Percentiles rank a stretch among this genome's conserved stretches.
phyloP scores from a whole-genome alignment of 495 filamentous ascomycete species.

The Physcia stellaris region DNA sequence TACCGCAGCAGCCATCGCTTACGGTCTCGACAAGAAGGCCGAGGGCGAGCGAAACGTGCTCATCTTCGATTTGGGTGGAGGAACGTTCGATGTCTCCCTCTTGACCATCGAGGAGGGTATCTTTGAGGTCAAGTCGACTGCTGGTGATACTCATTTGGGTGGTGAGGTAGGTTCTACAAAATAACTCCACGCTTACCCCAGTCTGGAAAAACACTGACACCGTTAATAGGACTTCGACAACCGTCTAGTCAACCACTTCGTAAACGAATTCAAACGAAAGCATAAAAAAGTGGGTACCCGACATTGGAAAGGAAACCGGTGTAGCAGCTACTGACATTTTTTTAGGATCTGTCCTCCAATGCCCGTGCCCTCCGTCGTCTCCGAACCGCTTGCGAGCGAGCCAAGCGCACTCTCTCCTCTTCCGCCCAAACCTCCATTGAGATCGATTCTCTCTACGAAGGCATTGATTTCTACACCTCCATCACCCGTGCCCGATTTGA shows the following conservation, averaged over 20 bases:
- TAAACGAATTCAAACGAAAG: constrained; percentile 84
- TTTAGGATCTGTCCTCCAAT: constrained; percentile 66
- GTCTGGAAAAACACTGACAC: too few species aligned
- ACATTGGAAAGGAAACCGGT: background rate
- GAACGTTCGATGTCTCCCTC: constrained; percentile 99
- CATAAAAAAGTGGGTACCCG: constrained; percentile 45
- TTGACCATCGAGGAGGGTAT: constrained; percentile 98
- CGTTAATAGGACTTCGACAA: constrained; percentile 99
- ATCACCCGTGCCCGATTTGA: constrained; percentile 99
- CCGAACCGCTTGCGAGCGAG: constrained; percentile 96
- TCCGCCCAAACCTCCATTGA: constrained; percentile 96
- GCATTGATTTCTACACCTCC: constrained; percentile 95
- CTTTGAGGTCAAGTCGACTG: constrained; percentile 97
- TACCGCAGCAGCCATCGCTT: constrained; percentile 91
- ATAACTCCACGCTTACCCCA: too few species aligned
- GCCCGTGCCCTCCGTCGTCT: constrained; percentile 95
- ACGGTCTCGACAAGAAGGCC: constrained; percentile 94
- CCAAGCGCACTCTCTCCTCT: constrained; percentile 95
- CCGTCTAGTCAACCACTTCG: constrained; percentile 92
- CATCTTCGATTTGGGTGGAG: constrained; percentile 98
- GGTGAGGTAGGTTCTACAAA: too few species aligned
- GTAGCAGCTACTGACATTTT: constrained; percentile 15
- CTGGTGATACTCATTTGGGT: constrained; percentile 98
- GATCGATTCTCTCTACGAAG: constrained; percentile 97
- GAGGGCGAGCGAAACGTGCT: constrained; percentile 96